Evolutionary conservation across 78 protist genomes (phyloP).

Genomic region (Acrasis kona): DNA sequence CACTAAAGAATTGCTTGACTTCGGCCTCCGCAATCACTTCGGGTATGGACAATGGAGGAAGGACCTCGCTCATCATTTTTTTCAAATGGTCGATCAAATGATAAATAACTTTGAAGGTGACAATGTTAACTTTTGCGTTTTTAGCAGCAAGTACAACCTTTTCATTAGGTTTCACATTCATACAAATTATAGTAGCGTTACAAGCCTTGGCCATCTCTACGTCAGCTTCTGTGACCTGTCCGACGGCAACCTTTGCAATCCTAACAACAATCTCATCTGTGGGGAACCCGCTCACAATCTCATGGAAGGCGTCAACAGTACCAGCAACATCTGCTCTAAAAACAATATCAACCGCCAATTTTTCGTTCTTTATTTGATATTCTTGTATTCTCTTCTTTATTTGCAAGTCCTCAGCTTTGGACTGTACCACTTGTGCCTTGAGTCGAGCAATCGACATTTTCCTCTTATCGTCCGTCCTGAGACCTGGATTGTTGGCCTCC

Average conservation of each 20-base stretch:
- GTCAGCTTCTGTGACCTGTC: conserved; percentile 1
- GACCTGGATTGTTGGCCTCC: background rate
- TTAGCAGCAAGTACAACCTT: background rate
- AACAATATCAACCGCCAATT: background rate
- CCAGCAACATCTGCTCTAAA: conserved; percentile 17
- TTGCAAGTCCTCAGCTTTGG: background rate
- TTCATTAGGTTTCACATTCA: background rate
- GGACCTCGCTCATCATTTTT: background rate
- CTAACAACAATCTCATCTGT: background rate
- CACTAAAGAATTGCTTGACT: background rate
- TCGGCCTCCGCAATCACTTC: background rate
- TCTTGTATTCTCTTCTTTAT: background rate
- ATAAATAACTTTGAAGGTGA: background rate
- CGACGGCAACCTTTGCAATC: background rate
- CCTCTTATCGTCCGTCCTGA: no score
- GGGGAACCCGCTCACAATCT: background rate
- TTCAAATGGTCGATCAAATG: background rate
- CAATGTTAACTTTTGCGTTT: background rate
- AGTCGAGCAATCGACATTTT: no score
- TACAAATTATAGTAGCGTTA: background rate
- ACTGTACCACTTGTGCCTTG: background rate
- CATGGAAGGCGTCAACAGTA: background rate
- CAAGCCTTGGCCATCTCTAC: background rate
- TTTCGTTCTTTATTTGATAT: background rate
- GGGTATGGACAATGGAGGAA: background rate